These are phyloP conservation scores for Phascolomyces articulosus DNA, from an alignment of 371 early-diverging fungal species.

Conservation along the genomic window DNA sequence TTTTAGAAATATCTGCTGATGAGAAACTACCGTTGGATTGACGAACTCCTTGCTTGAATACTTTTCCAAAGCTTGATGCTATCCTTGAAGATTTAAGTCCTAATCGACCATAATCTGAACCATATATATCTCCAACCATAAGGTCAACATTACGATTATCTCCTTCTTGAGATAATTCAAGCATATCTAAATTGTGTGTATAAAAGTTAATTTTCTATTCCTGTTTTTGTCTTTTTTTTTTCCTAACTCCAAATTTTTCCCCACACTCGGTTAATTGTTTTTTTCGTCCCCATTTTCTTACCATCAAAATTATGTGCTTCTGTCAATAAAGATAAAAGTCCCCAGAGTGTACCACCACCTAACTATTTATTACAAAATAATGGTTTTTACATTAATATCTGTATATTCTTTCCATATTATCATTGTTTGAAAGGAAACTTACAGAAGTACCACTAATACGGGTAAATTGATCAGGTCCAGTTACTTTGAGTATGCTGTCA, in stretches of 20 bases:
- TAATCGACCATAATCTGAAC: conserved; percentile 82
- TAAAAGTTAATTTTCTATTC: too few relatives aligned
- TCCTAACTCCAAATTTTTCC: too few relatives aligned
- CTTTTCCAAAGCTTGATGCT: conserved; percentile 95
- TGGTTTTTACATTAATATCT: background rate
- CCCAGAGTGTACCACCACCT: conserved; percentile 99
- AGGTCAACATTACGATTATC: conserved; percentile 94
- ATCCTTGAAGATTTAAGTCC: conserved; percentile 92
- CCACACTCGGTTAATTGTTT: background rate
- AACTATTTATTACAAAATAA: conserved; percentile 44
- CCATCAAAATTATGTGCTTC: conserved; percentile 85
- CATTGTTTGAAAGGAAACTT: conserved; percentile 24
- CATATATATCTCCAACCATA: conserved; percentile 97
- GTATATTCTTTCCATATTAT: background rate
- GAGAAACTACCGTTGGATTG: conserved; percentile 63
- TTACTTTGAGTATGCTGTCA: conserved; percentile 81
- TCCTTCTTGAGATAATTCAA: conserved; percentile 89
- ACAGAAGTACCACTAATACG: conserved; percentile 93
- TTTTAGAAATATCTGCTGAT: conserved; percentile 85
- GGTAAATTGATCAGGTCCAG: conserved; percentile 75
- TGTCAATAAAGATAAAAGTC: conserved; percentile 86
- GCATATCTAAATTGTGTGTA: conserved; percentile 70
- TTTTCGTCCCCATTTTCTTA: conserved; percentile 19
- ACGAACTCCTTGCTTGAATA: conserved; percentile 79
- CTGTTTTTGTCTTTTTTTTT: too few relatives aligned